Evolutionary conservation across 768 basidiomycete species (phyloP), one percentile per base, ranked within the genome.

Genomic region (Rhizopogon vesiculosus): DNA sequence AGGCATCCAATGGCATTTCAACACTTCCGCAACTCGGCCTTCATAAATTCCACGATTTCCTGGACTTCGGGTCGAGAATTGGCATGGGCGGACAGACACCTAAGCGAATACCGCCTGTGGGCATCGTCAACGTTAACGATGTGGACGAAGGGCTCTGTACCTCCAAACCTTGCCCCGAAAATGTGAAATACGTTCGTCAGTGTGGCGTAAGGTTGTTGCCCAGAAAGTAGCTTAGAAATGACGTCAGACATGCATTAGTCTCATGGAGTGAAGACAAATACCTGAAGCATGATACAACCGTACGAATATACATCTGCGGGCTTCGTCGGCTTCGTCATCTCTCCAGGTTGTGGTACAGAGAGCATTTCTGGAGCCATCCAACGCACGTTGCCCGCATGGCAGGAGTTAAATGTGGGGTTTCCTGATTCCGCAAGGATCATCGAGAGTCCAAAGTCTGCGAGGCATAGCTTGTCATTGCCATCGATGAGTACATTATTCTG

Each of bases 351-450:
- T 44, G 53, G 40, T 61, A 18, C n/a, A 55, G 51, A 57, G 25
- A 70, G 45, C 40, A 77, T 62, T 53, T 76, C 75, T 2, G 64
- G 62, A 2, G 74, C 72, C 71, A 76, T 75, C 62, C 75, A 77
- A n/a, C 74, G 64, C 40, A 67, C 64, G 12, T 72, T 76, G 9
- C 67, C 67, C 18, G 67, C 70, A 7, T 43, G 31, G 7, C 7
- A 53, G 3, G 68, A 58, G 18, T 66, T 59, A 18, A 65, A 69
- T 38, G 18, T 1, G 31, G 48, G 15, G 1, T 48, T 42, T 59
- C 55, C 7, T 57, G 56, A 8, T 13, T 52, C 56, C 13, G 58
- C 56, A 1, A 60, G 22, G 2, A 65, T 25, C 6, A 57, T 53
- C 0, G 67, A 70, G 45, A 70, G 67, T 3, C 72, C 72, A 15